A percentile compares a stretch with the other conserved stretches of the same genome.
Evolutionary conservation across 2,329 filamentous ascomycete genomes (phyloP).

Genomic region (Dryadomyces quercivorus): DNA sequence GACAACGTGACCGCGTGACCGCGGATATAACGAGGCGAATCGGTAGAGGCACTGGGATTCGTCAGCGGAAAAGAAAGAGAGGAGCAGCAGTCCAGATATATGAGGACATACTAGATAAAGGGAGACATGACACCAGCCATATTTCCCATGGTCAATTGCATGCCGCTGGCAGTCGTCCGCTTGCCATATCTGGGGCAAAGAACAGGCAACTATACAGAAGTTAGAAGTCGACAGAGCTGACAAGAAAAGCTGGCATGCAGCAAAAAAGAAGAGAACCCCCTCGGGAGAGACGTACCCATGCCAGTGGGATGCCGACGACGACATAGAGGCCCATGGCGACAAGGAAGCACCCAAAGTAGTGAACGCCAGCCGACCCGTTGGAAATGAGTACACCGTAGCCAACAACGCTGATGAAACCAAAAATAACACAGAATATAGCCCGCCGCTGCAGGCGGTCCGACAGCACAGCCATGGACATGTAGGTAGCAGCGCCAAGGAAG

Average conservation of each 20-base stretch:
- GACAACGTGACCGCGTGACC: constrained; percentile 50
- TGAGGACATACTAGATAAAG: constrained; percentile 40
- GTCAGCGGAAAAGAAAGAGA: not conserved
- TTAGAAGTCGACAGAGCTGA: not conserved
- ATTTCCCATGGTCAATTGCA: constrained; percentile 11
- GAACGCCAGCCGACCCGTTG: constrained; percentile 44
- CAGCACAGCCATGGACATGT: constrained; percentile 52
- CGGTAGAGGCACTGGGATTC: constrained; percentile 24
- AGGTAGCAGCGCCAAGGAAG: constrained; percentile 56
- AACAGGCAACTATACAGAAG: constrained; percentile 39
- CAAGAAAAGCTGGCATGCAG: not conserved
- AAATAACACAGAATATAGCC: constrained; percentile 50
- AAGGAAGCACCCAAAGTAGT: constrained; percentile 67
- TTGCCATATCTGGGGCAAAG: constrained; percentile 69
- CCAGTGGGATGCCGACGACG: constrained; percentile 41
- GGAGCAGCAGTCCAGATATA: no score
- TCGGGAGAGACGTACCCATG: constrained; percentile 21
- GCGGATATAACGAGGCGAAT: constrained; percentile 44
- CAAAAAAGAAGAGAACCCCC: not conserved
- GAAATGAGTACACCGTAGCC: constrained; percentile 60
- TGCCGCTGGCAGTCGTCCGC: constrained; percentile 28
- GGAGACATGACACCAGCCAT: constrained; percentile 40
- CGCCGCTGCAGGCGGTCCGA: constrained; percentile 57
- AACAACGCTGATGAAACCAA: constrained; percentile 49
- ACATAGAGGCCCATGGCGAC: constrained; percentile 62